Evolutionary conservation across 208 protist species (phyloP).

Genomic region (Vickermania spadyakhi): DNA sequence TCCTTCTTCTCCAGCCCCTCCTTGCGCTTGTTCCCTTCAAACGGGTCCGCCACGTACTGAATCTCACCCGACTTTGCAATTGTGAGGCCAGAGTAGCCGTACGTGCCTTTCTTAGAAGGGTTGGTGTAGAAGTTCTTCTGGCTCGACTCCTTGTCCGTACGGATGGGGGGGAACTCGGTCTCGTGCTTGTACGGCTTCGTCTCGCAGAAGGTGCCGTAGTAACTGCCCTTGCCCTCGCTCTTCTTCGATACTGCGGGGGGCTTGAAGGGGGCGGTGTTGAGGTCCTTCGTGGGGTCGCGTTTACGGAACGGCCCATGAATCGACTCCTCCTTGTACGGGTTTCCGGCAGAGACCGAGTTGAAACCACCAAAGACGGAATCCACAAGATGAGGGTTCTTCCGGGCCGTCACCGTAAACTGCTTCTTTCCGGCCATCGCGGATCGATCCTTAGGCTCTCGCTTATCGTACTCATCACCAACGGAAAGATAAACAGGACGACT

Average conservation of each 20-base stretch:
- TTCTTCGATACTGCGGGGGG: constrained; percentile 51
- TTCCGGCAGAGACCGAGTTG: constrained; percentile 58
- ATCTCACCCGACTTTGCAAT: constrained; percentile 70
- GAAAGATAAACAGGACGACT: constrained; percentile 66
- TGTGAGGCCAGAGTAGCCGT: constrained; percentile 75
- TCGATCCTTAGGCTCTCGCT: constrained; percentile 16
- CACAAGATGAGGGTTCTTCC: constrained; percentile 60
- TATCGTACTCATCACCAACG: constrained; percentile 89
- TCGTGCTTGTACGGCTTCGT: constrained; percentile 58
- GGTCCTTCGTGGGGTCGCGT: background rate
- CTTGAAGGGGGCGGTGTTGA: constrained; percentile 33
- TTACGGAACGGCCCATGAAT: constrained; percentile 38
- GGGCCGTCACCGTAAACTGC: constrained; percentile 63
- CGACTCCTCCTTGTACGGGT: constrained; percentile 48
- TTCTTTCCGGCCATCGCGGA: constrained; percentile 10
- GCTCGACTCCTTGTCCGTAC: constrained; percentile 14
- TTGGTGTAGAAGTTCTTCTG: constrained; percentile 73
- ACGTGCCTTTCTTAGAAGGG: constrained; percentile 85
- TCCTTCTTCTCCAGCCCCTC: constrained; percentile 28
- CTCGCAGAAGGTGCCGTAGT: constrained; percentile 87
- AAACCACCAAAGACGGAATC: constrained; percentile 66
- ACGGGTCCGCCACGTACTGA: constrained; percentile 75
- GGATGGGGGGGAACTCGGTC: constrained; percentile 62
- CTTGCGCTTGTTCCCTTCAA: constrained; percentile 25
- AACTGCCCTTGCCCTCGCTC: constrained; percentile 74